These are phyloP conservation scores for Phlegmacium glaucopus DNA, from an alignment of 768 basidiomycete genomes.

Conservation along the genomic window DNA sequence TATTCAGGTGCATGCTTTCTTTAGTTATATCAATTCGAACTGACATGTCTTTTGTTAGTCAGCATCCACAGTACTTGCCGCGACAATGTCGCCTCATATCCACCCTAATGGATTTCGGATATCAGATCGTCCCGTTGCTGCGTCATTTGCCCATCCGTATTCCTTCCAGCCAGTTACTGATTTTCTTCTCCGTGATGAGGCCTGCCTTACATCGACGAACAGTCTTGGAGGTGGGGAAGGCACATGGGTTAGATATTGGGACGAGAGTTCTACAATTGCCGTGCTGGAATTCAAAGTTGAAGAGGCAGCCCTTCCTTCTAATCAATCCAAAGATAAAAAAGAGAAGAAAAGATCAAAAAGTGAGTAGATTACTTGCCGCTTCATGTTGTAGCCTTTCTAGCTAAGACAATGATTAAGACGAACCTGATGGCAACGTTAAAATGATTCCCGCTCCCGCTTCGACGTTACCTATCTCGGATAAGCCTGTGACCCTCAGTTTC, in stretches of 20 bases:
- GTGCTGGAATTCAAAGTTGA: conserved; percentile 80
- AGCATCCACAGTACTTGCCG: conserved; percentile 75
- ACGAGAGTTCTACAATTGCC: conserved; percentile 75
- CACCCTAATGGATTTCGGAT: conserved; percentile 96
- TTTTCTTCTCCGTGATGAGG: conserved; percentile 71
- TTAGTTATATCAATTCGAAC: not conserved
- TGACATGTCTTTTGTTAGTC: conserved; percentile 46
- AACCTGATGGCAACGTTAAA: conserved; percentile 30
- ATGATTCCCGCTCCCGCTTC: conserved; percentile 52
- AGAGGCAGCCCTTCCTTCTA: conserved; percentile 39
- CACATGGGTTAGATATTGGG: conserved; percentile 88
- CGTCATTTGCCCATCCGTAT: conserved; percentile 89
- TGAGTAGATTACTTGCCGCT: conserved; percentile 15
- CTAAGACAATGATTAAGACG: conserved; percentile 4
- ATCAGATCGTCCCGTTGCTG: conserved; percentile 82
- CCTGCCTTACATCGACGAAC: conserved; percentile 63
- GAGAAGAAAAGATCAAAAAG: conserved; percentile 67
- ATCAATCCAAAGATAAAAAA: conserved; percentile 39
- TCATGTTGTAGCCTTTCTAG: not conserved
- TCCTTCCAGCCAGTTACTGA: conserved; percentile 85
- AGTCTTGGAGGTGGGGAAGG: conserved; percentile 71
- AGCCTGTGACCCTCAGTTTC: conserved; percentile 78
- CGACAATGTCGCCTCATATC: conserved; percentile 81
- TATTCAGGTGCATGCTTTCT: conserved; percentile 54
- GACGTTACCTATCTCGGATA: conserved; percentile 68